Base-by-base conservation (phyloP, 257 asterid species). In the Henckelia pumila region DNA sequence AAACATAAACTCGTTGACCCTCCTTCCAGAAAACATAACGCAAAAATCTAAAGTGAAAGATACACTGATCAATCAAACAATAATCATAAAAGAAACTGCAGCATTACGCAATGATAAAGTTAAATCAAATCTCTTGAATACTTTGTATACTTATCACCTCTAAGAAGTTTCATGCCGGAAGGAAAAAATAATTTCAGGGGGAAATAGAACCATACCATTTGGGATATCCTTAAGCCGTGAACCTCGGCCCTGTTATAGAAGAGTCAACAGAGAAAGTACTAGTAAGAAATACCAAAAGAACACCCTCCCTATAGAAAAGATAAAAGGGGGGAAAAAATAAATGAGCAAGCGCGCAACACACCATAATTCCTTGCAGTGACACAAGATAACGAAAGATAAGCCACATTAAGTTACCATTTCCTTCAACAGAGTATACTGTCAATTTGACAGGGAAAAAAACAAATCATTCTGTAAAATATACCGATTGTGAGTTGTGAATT, bases 191-290 rank as follows among this genome's bases (percentile, higher is more conserved):
- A 14, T 56, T 52, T 68, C 53, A 64, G 16, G 58, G 56, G 55
- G 1, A 3, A 47, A 16, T 47, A 47, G 0, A 8, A 5, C 0
- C 72, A 70, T 67, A 71, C 71, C 86, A 77, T 88, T 86, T n/a
- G 96, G 98, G 77, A 92, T 92, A 68, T 87, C 98, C 80, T 79
- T 92, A 1, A 92, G 95, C 56, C 75, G 87, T 3, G 85, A 82
- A 10, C 99, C 99, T 73, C 70, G 82, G 49, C 99, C 99, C 97
- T 91, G 83, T 67, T 22, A 32, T 28, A 70, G 74, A 57, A 64
- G 33, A 70, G 66, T 40, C 56, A 76, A 72, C 33, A 63, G 2
- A 17, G 30, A 0, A 66, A 17, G 26, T 33, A 72, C 19, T 33
- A 47, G 68, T 72, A 63, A 71, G 69, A 62, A 40, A 22, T 61